Percentiles rank a stretch among this genome's conserved stretches.
phyloP scores from a whole-genome alignment of 805 yeast genomes.

The Metschnikowia hibisci region DNA sequence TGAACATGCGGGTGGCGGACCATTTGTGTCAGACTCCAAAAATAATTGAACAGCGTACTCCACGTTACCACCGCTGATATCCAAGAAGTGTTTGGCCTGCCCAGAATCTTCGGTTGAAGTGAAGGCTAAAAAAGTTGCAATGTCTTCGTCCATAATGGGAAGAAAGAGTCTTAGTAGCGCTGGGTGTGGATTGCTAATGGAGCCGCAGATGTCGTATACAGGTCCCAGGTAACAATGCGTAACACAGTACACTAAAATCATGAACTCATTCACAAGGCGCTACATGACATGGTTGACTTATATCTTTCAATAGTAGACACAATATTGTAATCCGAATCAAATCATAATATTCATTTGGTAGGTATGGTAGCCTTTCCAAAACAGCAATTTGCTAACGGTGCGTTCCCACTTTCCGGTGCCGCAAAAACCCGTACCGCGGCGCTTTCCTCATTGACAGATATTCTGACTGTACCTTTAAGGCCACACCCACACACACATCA shows the following conservation, averaged over 20 bases:
- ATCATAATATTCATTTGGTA: too few relatives aligned
- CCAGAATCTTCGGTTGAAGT: slow-evolving; percentile 69
- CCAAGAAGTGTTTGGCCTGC: slow-evolving; percentile 71
- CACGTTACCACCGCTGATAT: slow-evolving; percentile 70
- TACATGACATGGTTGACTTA: too few relatives aligned
- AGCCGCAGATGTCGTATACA: slow-evolving; percentile 3
- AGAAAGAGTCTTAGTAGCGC: not conserved
- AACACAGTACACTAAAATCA: too few relatives aligned
- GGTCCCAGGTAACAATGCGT: too few relatives aligned
- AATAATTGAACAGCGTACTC: slow-evolving; percentile 82
- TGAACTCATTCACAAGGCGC: too few relatives aligned
- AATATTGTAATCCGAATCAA: too few relatives aligned
- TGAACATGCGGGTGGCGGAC: slow-evolving; percentile 18
- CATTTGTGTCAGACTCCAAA: slow-evolving; percentile 48
- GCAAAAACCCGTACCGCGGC: slow-evolving; percentile 1
- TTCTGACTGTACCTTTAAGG: slow-evolving; percentile 1
- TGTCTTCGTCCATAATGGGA: slow-evolving; percentile 41
- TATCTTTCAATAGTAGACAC: too few relatives aligned
- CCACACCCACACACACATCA: slow-evolving; percentile 1
- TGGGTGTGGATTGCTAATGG: not conserved
- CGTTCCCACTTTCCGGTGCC: not conserved
- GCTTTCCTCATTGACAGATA: not conserved
- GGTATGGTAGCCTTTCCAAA: not conserved
- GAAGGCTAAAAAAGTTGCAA: slow-evolving; percentile 77
- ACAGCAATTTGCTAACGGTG: not conserved